Base-by-base conservation (phyloP, 805 yeast genomes). In the Ogataea siamensis region DNA sequence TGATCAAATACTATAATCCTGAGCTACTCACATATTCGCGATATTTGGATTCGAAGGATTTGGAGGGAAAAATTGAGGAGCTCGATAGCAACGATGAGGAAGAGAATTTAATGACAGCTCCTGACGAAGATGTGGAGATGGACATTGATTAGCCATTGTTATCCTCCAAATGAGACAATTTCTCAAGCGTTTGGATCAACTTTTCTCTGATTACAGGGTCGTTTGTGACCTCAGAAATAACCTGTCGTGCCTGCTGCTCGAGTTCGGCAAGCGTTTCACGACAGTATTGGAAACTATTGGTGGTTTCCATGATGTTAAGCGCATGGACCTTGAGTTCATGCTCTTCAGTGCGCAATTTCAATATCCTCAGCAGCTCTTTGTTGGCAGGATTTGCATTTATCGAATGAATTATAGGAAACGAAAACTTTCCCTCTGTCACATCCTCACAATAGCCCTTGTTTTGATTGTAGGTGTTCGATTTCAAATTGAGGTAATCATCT, bases 391-490 rank as follows among this genome's bases (percentile, higher is more conserved):
- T 66, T 23, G 55, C 50, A 13, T 65, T 53, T 2, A 83, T 60
- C 4, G 80, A 71, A 58, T 87, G 93, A 12, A 89, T 73, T 2
- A 89, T 78, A 0, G 96, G 96, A 46, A 86, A 83, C 0, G 95
- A 86, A 43, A 83, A 76, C 60, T 88, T 89, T 0, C 96, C 96
- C 57, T 89, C 96, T 0, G 87, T 77, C 20, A 89, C 71, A 55
- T 89, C 98, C 51, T 89, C 96, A 37, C 87, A 78, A 46, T 74
- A 74, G 2, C 95, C 95, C 70, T 86, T 84, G 55, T 77, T 78
- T 32, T 70, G 63, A n/a, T 64, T 62, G 40, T 77, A 68, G 8
- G 63, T 61, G 16, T 66, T 68, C 35, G 78, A 72, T 17, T 71
- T 70, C 37, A 89, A 61, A 53, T 89, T 89, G 47, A 84, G 58